Base-by-base conservation (phyloP, 805 yeast species). In the Ogataea zsoltii region DNA sequence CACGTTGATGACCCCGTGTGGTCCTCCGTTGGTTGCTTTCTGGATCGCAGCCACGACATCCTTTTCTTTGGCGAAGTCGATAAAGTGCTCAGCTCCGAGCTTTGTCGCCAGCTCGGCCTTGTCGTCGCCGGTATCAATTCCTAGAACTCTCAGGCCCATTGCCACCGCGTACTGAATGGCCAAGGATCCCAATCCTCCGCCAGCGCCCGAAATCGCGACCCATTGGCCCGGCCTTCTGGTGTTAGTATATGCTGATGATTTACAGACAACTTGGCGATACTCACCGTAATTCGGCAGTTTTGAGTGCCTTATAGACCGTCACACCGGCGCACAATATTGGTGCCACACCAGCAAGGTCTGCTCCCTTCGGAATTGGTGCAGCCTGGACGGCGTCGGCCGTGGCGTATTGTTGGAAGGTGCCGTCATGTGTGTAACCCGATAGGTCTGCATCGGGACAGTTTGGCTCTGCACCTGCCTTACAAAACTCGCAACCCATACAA, bases 321-420 rank as follows among this genome's bases (percentile, higher is more conserved):
- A 88, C 82, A 69, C 96, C 96, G 30, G 96, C 96, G 73, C 96
- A 88, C 61, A 88, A 77, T 63, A 88, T 81, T 58, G 96, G 96
- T 10, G 96, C 82, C 51, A 81, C 77, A 53, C 72, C 75, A 44
- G 92, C 90, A 58, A 88, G 77, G 63, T 88, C 91, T 33, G 86
- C 71, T 48, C 83, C 85, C 59, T 76, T 61, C 48, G 95, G 91
- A 59, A 88, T 81, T 56, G 76, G 73, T 33, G 95, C 95, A 33
- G 94, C 95, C 63, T 88, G 95, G 46, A 84, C 77, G 33, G 92
- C 94, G 67, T 87, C 91, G 33, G 92, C 96, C 35, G 92, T 82
- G 43, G 90, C 90, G 67, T 87, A 88, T 71, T 88, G 88, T 70
- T 88, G 96, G 83, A 88, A 87, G 29, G 95, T 82, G 56, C 96